Evolutionary conservation across 495 filamentous ascomycete species (phyloP).

Genomic region (Astrocystis sublimbata): DNA sequence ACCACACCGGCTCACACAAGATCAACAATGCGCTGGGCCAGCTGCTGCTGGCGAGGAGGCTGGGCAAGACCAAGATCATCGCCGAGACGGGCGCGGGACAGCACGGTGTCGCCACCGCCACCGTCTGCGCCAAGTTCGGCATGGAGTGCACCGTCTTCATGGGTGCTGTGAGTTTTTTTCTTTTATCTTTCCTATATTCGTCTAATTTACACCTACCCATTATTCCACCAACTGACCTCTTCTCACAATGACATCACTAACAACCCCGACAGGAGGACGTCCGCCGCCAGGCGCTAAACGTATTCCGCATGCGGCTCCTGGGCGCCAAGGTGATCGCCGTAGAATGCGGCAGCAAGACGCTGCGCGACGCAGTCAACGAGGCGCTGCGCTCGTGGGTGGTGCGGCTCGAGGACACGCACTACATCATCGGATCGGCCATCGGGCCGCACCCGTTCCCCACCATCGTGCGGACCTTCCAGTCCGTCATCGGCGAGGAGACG

Average conservation of each 20-base stretch:
- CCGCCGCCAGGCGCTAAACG: slow-evolving; percentile 87
- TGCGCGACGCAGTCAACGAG: slow-evolving; percentile 96
- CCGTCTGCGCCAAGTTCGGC: slow-evolving; percentile 94
- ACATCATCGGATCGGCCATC: slow-evolving; percentile 94
- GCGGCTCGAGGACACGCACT: slow-evolving; percentile 84
- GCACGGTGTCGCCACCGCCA: slow-evolving; percentile 93
- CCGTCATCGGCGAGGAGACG: slow-evolving; percentile 89
- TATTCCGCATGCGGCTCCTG: slow-evolving; percentile 95
- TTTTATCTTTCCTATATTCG: neutral
- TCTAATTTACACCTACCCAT: no score
- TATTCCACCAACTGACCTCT: no score
- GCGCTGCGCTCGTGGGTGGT: slow-evolving; percentile 88
- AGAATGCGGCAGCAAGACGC: slow-evolving; percentile 78
- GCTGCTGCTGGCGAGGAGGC: slow-evolving; percentile 72
- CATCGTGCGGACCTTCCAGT: slow-evolving; percentile 94
- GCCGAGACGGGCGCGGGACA: slow-evolving; percentile 96
- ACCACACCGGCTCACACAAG: slow-evolving; percentile 87
- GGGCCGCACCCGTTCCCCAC: slow-evolving; percentile 95
- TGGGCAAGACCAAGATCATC: slow-evolving; percentile 93
- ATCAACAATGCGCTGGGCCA: slow-evolving; percentile 97
- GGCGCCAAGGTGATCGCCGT: slow-evolving; percentile 86
- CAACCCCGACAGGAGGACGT: slow-evolving; percentile 67
- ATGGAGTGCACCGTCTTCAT: slow-evolving; percentile 96
- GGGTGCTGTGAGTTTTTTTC: slow-evolving; percentile 61
- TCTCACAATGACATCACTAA: no score